A percentile compares a stretch with the other conserved stretches of the same genome.
phyloP scores from a whole-genome alignment of 1,284 basidiomycete genomes.

The Rhodotorula sp. region DNA sequence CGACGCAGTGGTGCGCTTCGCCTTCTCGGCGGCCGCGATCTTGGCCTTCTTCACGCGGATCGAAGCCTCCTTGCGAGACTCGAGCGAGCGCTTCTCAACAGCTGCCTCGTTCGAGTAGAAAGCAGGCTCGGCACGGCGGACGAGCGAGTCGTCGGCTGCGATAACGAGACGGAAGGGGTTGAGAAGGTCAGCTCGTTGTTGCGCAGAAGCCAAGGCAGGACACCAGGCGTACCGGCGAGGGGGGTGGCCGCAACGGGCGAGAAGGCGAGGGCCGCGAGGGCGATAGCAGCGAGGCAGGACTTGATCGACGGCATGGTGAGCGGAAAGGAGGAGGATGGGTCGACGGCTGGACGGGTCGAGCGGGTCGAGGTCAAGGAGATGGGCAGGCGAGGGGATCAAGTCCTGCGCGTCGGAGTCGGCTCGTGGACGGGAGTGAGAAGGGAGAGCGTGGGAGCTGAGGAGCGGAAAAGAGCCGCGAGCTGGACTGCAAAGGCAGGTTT shows the following conservation, averaged over 20 bases:
- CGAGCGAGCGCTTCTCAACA: conserved; percentile 18
- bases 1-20: conserved; percentile 2
- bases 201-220: not conserved
- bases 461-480: not conserved
- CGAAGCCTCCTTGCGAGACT: conserved; percentile 18
- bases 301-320: conserved; percentile 27
- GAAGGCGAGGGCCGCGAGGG: conserved; percentile 17
- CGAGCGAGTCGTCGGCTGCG: conserved; percentile 5
- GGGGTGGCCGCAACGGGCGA: conserved; percentile 15
- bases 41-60: conserved; percentile 18
- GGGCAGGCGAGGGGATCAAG: not conserved
- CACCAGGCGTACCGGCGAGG: conserved; percentile 5
- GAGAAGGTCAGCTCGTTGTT: not conserved
- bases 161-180: not conserved
- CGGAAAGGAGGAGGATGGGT: not conserved
- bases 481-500: no score
- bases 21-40: conserved; percentile 20
- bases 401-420: no score
- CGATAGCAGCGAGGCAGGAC: conserved; percentile 18
- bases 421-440: not conserved
- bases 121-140: conserved; percentile 7
- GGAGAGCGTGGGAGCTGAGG: not conserved
- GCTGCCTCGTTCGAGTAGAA: conserved; percentile 19
- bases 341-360: not conserved
- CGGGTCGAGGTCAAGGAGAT: not conserved